phyloP scores from a whole-genome alignment of 495 filamentous ascomycete genomes.

The Thermothielavioides terrestris region DNA sequence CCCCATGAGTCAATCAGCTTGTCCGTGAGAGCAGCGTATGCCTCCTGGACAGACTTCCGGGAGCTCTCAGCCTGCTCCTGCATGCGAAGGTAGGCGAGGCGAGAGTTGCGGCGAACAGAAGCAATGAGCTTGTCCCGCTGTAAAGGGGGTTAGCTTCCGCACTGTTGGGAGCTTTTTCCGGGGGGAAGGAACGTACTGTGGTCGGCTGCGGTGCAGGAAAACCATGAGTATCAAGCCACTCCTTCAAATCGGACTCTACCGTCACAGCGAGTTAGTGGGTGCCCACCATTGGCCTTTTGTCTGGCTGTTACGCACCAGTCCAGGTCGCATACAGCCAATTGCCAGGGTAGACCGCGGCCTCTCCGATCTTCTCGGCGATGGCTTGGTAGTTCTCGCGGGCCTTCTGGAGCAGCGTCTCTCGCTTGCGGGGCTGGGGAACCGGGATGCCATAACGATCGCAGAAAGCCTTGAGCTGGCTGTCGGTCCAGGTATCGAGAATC shows the following conservation, averaged over 20 bases:
- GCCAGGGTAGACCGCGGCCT: slow-evolving; percentile 79
- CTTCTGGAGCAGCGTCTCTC: slow-evolving; percentile 69
- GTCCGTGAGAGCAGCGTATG: slow-evolving; percentile 66
- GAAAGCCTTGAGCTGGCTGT: slow-evolving; percentile 76
- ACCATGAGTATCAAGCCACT: slow-evolving; percentile 85
- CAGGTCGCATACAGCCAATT: slow-evolving; percentile 90
- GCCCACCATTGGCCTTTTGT: neutral
- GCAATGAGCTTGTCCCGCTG: slow-evolving; percentile 82
- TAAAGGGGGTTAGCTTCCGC: neutral
- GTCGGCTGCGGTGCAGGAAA: slow-evolving; percentile 80
- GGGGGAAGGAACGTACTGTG: slow-evolving; percentile 32
- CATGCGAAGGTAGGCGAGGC: slow-evolving; percentile 59
- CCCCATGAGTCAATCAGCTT: slow-evolving; percentile 83
- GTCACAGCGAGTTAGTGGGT: slow-evolving; percentile 37
- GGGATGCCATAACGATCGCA: slow-evolving; percentile 82
- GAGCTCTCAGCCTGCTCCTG: slow-evolving; percentile 53
- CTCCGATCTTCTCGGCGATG: slow-evolving; percentile 72
- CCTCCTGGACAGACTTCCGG: slow-evolving; percentile 55
- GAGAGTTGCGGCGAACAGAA: slow-evolving; percentile 81
- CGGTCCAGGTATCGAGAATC: slow-evolving; percentile 83
- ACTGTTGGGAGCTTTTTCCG: neutral
- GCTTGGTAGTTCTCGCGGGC: slow-evolving; percentile 74
- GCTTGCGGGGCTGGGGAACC: slow-evolving; percentile 73
- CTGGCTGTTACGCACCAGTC: slow-evolving; percentile 49
- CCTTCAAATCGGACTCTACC: slow-evolving; percentile 43